A percentile compares a stretch with the other conserved stretches of the same genome.
Conservation (phyloP, 768 basidiomycete species). For the Brasilioporus rufonigricans region DNA sequence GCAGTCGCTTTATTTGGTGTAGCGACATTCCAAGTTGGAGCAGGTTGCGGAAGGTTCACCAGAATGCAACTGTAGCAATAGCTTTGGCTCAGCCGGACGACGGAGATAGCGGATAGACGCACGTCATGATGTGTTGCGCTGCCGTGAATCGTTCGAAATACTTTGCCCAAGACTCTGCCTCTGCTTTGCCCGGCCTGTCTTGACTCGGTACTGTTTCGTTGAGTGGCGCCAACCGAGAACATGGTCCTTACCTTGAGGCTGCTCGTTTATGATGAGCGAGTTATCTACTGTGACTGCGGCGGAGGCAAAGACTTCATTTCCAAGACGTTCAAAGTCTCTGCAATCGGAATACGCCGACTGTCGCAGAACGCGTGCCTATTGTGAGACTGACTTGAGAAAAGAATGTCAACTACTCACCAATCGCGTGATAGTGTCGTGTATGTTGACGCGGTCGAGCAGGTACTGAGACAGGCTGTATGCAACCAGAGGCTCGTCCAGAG, state of each 20-base stretch:
- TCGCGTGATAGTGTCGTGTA: slow-evolving; percentile 28
- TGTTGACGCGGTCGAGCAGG: slow-evolving; percentile 25
- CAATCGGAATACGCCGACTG: slow-evolving; percentile 27
- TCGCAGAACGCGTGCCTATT: background rate
- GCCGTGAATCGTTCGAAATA: slow-evolving; percentile 23
- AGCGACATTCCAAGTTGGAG: slow-evolving; percentile 18
- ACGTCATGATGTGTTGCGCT: slow-evolving; percentile 26
- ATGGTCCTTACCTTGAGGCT: slow-evolving; percentile 13
- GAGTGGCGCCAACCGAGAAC: background rate
- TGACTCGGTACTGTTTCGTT: slow-evolving; percentile 1
- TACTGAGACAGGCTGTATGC: slow-evolving; percentile 22
- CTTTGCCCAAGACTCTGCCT: slow-evolving; percentile 21
- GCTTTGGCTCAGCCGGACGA: background rate
- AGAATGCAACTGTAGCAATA: slow-evolving; percentile 16
- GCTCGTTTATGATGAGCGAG: slow-evolving; percentile 20
- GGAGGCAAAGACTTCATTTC: slow-evolving; percentile 25
- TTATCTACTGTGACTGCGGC: slow-evolving; percentile 22
- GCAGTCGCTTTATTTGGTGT: slow-evolving; percentile 19
- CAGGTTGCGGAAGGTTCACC: slow-evolving; percentile 28
- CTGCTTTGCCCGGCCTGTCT: slow-evolving; percentile 17
- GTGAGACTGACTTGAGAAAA: background rate
- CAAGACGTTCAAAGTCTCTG: slow-evolving; percentile 27
- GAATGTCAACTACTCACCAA: slow-evolving; percentile 15
- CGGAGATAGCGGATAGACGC: background rate
- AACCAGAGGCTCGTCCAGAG: slow-evolving; percentile 5